phyloP scores from a whole-genome alignment of 2,329 filamentous ascomycete species.

The Curvularia verruculosa region DNA sequence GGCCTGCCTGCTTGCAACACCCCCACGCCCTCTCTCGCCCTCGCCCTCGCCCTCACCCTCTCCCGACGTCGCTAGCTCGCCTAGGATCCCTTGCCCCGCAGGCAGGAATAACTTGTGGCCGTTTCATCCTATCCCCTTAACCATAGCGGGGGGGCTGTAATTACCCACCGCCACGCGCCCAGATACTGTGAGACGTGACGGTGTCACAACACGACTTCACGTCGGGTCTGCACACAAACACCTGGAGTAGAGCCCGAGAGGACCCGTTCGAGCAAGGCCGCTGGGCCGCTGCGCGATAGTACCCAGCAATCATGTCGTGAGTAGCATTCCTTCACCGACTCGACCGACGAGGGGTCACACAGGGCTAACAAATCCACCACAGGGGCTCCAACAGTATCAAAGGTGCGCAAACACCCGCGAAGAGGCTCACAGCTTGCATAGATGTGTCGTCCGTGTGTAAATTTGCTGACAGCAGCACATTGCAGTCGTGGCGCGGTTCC shows the following conservation, averaged over 20 bases:
- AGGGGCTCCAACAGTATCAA: constrained; percentile 56
- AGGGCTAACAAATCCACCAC: constrained; percentile 49
- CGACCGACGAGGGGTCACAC: constrained; percentile 13
- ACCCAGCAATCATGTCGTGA: constrained; percentile 48
- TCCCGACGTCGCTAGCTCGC: constrained; percentile 4
- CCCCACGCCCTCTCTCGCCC: background rate
- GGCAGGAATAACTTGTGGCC: constrained; percentile 2
- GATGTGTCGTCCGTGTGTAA: background rate
- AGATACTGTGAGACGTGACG: constrained; percentile 32
- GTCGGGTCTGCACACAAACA: constrained; percentile 34
- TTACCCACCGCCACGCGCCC: constrained; percentile 37
- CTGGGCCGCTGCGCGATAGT: constrained; percentile 42
- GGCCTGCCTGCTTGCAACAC: background rate
- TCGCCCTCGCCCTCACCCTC: background rate
- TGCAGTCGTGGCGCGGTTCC: constrained; percentile 92
- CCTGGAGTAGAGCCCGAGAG: constrained; percentile 25
- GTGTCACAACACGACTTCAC: constrained; percentile 41
- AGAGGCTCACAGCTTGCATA: background rate
- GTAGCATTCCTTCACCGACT: constrained; percentile 26
- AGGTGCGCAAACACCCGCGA: constrained; percentile 40
- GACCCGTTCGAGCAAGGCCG: constrained; percentile 39
- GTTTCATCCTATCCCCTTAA: constrained; percentile 39
- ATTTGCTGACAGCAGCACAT: constrained; percentile 34
- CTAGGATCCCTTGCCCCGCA: constrained; percentile 5
- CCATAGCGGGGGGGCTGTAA: constrained; percentile 41